A percentile compares a stretch with the other conserved stretches of the same genome.
phyloP scores from a whole-genome alignment of 2,329 filamentous ascomycete genomes.

The Teratosphaeria zuluensis region DNA sequence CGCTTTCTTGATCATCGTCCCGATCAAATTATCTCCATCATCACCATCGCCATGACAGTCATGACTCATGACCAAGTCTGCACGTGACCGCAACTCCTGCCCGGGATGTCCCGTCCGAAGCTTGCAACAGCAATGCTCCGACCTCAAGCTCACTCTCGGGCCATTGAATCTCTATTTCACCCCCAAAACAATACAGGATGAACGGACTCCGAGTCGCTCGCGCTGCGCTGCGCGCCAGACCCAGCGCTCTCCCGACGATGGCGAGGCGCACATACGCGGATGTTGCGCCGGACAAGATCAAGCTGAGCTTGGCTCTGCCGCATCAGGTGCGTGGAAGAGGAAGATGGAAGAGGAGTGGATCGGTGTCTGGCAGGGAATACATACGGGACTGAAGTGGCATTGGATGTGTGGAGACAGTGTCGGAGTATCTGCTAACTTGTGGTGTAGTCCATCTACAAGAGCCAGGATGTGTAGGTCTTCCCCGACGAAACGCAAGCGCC shows the following conservation, averaged over 20 bases:
- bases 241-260: slow-evolving; percentile 66
- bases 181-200: slow-evolving; percentile 48
- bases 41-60: not conserved
- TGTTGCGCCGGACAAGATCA: slow-evolving; percentile 58
- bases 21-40: not conserved
- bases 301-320: slow-evolving; percentile 93
- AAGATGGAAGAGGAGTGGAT: too few relatives aligned
- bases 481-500: slow-evolving; percentile 1
- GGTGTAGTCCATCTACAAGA: slow-evolving; percentile 57
- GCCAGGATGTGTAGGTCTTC: slow-evolving; percentile 56
- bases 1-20: not conserved
- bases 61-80: not conserved
- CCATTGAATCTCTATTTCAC: not conserved
- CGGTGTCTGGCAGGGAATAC: slow-evolving; percentile 27
- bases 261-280: slow-evolving; percentile 68
- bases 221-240: slow-evolving; percentile 74
- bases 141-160: not conserved
- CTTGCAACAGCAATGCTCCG: not conserved
- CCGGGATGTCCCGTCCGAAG: not conserved
- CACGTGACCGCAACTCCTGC: not conserved
- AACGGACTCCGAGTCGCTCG: slow-evolving; percentile 90
- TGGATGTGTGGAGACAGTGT: not conserved
- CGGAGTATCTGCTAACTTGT: not conserved
- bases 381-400: not conserved
- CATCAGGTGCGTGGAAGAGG: slow-evolving; percentile 61